Base-by-base conservation (phyloP, 1,284 basidiomycete genomes). In the Irpex lacteus region DNA sequence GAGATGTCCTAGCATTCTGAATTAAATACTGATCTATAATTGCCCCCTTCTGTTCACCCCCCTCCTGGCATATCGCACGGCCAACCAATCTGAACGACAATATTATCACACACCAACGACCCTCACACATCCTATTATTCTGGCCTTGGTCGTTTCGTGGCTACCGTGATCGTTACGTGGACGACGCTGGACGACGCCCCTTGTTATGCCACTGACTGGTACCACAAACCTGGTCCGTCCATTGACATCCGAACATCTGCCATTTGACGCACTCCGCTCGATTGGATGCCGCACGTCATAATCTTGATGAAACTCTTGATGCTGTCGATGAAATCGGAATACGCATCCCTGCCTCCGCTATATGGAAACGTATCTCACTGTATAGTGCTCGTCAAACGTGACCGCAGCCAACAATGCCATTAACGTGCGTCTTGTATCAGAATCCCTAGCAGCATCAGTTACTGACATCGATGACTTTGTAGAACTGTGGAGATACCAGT, bases 401-500 rank as follows among this genome's bases (percentile, higher is more conserved):
- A 47, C 40, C 40, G 40, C 40, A 6, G 40, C 40, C n/a, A 47
- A 13, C 13, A n/a, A 11, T 47, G 40, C 40, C 11, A 47, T 47
- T n/a, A n/a, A n/a, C 13, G 40, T 47, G 13, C 8, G 40, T 47
- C 40, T 47, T 6, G 32, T 34, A 34, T 34, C 32, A 34, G 6
- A 34, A 34, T 34, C 32, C 32, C 32, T 34, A 47, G 40, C n/a
- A 47, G 40, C 13, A n/a, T 11, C 40, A 13, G 40, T 13, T n/a
- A 47, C 40, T 47, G 40, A 47, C n/a, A 47, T 47, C 40, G n/a
- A 47, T 47, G n/a, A 11, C 40, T 47, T 6, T n/a, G 62, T 56
- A 26, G 37, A 50, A 26, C 3, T 57, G 75, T 58, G 65, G 65
- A 13, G 74, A 83, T 66, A 81, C 53, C 64, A 65, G 11, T 90